Conservation (phyloP, 2,329 filamentous ascomycete species). For the Sporothrix pseudoabietina region DNA sequence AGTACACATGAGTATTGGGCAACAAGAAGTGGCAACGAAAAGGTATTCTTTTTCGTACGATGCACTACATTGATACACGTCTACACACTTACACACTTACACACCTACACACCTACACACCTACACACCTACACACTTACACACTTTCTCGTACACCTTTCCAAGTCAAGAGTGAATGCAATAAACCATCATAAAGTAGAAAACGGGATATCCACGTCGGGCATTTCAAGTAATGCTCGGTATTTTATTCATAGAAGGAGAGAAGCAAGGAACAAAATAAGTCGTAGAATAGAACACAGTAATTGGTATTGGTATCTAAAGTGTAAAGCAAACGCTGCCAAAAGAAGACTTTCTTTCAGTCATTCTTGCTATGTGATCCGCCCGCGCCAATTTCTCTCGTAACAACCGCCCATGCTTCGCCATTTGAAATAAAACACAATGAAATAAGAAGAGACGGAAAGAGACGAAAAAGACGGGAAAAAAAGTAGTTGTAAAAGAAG, state of each 20-base stretch:
- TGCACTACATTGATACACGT: no score
- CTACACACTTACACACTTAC: no score
- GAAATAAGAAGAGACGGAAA: background rate
- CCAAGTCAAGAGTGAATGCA: background rate
- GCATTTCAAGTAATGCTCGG: background rate
- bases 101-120: no score
- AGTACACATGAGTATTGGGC: no score
- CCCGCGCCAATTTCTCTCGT: background rate
- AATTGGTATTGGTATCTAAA: background rate
- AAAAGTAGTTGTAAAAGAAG: background rate
- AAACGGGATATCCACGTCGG: background rate
- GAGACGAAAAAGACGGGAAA: no score
- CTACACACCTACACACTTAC: background rate
- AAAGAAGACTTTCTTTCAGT: background rate
- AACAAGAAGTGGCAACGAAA: no score
- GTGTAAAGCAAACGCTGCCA: background rate
- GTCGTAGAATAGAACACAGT: background rate
- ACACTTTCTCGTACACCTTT: background rate
- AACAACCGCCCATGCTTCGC: background rate
- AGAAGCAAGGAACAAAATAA: background rate
- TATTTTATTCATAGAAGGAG: background rate
- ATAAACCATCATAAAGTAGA: background rate
- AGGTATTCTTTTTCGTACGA: no score
- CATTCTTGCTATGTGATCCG: background rate
- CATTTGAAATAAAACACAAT: conserved; percentile 1